phyloP scores from a whole-genome alignment of 2,329 filamentous ascomycete genomes.

The Penicillium expansum region DNA sequence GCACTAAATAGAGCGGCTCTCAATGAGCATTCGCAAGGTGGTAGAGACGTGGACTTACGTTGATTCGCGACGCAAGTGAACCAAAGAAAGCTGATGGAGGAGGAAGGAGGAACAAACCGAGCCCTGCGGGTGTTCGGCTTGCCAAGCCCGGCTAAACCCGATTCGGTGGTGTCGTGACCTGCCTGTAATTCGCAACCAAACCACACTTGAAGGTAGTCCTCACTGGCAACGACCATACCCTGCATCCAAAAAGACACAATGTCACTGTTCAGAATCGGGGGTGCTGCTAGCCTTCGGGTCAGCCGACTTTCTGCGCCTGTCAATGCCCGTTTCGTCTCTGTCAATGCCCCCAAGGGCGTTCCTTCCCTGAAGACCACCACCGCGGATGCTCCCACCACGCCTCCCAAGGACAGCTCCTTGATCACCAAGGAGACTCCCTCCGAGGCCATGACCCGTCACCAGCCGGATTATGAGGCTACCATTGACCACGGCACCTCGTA shows the following conservation, averaged over 20 bases:
- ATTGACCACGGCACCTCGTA: constrained; percentile 92
- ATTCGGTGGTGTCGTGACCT: constrained; percentile 34
- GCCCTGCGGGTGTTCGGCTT: constrained; percentile 41
- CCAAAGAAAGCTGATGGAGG: constrained; percentile 33
- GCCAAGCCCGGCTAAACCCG: constrained; percentile 34
- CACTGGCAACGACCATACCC: constrained; percentile 29
- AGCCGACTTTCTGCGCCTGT: constrained; percentile 30
- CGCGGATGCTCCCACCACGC: constrained; percentile 44
- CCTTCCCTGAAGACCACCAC: constrained; percentile 55
- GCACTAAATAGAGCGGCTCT: constrained; percentile 2
- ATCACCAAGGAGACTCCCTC: constrained; percentile 51
- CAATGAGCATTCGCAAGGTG: not conserved
- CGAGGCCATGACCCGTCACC: constrained; percentile 59
- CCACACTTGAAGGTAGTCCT: constrained; percentile 30
- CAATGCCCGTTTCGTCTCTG: constrained; percentile 39
- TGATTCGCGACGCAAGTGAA: constrained; percentile 34
- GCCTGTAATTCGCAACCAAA: constrained; percentile 33
- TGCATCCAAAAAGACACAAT: constrained; percentile 47
- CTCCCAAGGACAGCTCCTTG: constrained; percentile 44
- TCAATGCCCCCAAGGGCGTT: constrained; percentile 44
- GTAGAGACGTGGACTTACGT: constrained; percentile 26
- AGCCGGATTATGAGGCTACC: constrained; percentile 76
- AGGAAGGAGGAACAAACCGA: constrained; percentile 28
- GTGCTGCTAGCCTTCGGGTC: constrained; percentile 35
- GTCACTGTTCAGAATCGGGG: constrained; percentile 63